These are phyloP conservation scores for Physaria fendleri DNA, from an alignment of 345 rosid species.

Conservation along the genomic window DNA sequence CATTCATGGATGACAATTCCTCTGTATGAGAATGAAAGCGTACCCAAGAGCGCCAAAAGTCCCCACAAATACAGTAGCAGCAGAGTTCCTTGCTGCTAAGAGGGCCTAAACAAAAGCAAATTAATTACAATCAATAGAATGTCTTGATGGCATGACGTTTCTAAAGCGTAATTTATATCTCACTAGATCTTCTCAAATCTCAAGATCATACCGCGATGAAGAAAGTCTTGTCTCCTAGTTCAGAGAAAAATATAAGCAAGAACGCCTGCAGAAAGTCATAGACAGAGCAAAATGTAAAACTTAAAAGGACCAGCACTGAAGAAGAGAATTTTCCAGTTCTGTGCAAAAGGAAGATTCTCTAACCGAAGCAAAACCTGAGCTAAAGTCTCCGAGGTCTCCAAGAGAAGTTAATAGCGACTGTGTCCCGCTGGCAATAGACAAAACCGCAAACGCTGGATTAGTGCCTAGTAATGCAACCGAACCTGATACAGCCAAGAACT, in stretches of 20 bases:
- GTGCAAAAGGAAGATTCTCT: constrained; percentile 75
- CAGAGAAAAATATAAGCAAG: constrained; percentile 93
- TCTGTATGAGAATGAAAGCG: constrained; percentile 38
- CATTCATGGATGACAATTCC: constrained; percentile 44
- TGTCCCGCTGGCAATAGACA: constrained; percentile 43
- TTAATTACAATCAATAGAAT: neutral
- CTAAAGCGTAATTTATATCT: neutral
- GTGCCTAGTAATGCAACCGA: constrained; percentile 47
- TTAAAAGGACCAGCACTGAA: neutral
- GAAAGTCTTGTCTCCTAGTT: constrained; percentile 93
- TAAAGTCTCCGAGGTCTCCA: constrained; percentile 88
- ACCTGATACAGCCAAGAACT: constrained; percentile 47
- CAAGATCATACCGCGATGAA: constrained; percentile 89
- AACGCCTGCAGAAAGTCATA: constrained; percentile 50
- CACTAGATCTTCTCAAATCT: too few species aligned
- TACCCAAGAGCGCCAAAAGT: constrained; percentile 99
- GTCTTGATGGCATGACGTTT: neutral
- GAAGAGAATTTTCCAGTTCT: constrained; percentile 7
- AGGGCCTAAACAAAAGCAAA: constrained; percentile 65
- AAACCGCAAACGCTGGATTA: constrained; percentile 62
- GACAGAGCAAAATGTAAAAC: neutral
- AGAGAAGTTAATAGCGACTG: constrained; percentile 50
- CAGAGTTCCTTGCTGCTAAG: constrained; percentile 96
- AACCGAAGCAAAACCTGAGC: constrained; percentile 99
- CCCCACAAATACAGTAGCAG: constrained; percentile 63